phyloP scores from a whole-genome alignment of 1,139 yeast species.

The Suhomyces kunorum region DNA sequence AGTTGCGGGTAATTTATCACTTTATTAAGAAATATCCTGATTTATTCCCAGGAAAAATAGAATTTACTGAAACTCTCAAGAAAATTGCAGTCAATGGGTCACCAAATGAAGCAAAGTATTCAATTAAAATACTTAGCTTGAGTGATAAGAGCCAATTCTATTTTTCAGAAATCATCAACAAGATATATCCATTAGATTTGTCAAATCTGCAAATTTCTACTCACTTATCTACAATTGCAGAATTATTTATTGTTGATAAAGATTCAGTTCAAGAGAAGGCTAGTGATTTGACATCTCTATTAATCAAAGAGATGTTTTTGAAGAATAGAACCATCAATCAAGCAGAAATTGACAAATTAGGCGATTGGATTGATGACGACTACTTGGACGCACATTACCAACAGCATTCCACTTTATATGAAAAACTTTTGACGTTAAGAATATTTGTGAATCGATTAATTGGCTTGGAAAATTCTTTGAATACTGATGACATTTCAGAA shows the following conservation, averaged over 20 bases:
- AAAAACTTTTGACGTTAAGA: constrained; percentile 57
- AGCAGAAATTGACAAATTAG: constrained; percentile 26
- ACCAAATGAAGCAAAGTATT: constrained; percentile 65
- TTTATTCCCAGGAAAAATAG: constrained; percentile 33
- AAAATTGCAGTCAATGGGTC: constrained; percentile 53
- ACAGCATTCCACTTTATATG: constrained; percentile 31
- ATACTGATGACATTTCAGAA: constrained; percentile 22
- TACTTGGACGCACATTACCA: constrained; percentile 32
- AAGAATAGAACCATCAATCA: constrained; percentile 40
- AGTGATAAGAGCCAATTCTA: constrained; percentile 43
- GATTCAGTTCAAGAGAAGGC: constrained; percentile 53
- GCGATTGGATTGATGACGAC: constrained; percentile 53
- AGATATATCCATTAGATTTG: constrained; percentile 54
- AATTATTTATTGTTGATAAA: constrained; percentile 57
- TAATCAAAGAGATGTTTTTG: constrained; percentile 64
- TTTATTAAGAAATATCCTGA: constrained; percentile 54
- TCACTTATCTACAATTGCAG: constrained; percentile 61
- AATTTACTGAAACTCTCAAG: constrained; percentile 44
- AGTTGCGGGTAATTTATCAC: constrained; percentile 61
- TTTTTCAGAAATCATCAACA: constrained; percentile 38
- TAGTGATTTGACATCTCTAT: constrained; percentile 56
- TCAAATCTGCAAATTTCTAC: constrained; percentile 47
- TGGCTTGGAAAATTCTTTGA: constrained; percentile 35
- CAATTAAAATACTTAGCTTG: constrained; percentile 59
- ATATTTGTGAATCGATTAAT: constrained; percentile 65